phyloP scores from a whole-genome alignment of 495 filamentous ascomycete species.

The Tirmania nivea region DNA sequence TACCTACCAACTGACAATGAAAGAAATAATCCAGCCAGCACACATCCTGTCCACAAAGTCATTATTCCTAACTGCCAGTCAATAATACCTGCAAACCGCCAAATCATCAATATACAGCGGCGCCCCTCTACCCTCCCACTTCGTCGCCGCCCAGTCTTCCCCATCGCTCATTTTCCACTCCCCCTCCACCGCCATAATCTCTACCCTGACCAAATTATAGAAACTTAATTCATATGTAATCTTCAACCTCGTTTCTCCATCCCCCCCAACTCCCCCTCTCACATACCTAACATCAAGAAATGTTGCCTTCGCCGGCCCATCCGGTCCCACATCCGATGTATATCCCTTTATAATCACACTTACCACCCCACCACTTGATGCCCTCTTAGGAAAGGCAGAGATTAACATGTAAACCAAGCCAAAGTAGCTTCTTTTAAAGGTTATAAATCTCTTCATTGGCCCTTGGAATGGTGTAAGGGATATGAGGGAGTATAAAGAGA shows the following conservation, averaged over 20 bases:
- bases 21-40: too few relatives aligned
- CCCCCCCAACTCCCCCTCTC: background rate
- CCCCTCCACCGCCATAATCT: background rate
- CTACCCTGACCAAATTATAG: background rate
- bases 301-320: background rate
- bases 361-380: background rate
- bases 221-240: background rate
- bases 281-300: background rate
- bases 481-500: background rate
- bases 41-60: background rate
- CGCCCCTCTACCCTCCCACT: background rate
- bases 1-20: too few relatives aligned
- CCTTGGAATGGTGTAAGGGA: background rate
- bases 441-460: background rate
- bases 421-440: background rate
- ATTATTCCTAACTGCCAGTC: background rate
- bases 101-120: background rate
- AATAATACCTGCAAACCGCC: background rate
- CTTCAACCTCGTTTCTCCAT: background rate
- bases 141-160: background rate
- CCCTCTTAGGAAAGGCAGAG: background rate
- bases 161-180: background rate
- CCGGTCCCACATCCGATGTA: background rate
- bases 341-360: background rate
- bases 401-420: background rate